phyloP scores from a whole-genome alignment of 108 stramenopile species.

The Seminavis robusta region DNA sequence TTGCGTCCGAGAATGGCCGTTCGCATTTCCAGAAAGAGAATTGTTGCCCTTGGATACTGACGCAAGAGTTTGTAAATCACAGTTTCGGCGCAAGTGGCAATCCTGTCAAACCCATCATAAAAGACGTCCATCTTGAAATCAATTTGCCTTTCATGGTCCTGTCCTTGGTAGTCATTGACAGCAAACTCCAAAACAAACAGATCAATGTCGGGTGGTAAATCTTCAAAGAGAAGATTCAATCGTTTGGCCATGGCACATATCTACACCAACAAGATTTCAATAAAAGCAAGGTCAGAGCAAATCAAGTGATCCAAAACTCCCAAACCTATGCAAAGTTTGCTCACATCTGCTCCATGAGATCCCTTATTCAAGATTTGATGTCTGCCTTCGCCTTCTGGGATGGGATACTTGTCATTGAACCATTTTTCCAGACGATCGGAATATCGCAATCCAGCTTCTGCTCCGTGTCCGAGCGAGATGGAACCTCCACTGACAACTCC shows the following conservation, averaged over 20 bases:
- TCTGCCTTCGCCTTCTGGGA: neutral
- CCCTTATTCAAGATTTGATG: conserved; percentile 50
- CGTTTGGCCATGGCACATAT: conserved; percentile 61
- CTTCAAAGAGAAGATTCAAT: conserved; percentile 39
- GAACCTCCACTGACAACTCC: conserved; percentile 54
- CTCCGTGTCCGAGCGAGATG: conserved; percentile 56
- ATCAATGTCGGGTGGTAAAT: conserved; percentile 40
- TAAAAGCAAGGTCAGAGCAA: too few species aligned
- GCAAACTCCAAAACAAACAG: conserved; percentile 56
- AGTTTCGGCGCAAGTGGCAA: conserved; percentile 52
- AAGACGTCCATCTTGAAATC: conserved; percentile 55
- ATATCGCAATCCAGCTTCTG: conserved; percentile 23
- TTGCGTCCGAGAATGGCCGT: conserved; percentile 51
- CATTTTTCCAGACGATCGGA: conserved; percentile 40
- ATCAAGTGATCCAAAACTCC: too few species aligned
- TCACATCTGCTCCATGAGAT: conserved; percentile 61
- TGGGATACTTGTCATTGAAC: conserved; percentile 59
- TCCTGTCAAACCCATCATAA: conserved; percentile 54
- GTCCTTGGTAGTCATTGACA: conserved; percentile 69
- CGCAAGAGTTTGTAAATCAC: conserved; percentile 42
- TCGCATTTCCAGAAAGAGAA: conserved; percentile 59
- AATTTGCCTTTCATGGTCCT: conserved; percentile 44
- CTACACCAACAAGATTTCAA: too few species aligned
- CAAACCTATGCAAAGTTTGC: too few species aligned
- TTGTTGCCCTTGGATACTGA: conserved; percentile 32